phyloP scores from a whole-genome alignment of 768 basidiomycete species.

The Coprinellus aureogranulatus region DNA sequence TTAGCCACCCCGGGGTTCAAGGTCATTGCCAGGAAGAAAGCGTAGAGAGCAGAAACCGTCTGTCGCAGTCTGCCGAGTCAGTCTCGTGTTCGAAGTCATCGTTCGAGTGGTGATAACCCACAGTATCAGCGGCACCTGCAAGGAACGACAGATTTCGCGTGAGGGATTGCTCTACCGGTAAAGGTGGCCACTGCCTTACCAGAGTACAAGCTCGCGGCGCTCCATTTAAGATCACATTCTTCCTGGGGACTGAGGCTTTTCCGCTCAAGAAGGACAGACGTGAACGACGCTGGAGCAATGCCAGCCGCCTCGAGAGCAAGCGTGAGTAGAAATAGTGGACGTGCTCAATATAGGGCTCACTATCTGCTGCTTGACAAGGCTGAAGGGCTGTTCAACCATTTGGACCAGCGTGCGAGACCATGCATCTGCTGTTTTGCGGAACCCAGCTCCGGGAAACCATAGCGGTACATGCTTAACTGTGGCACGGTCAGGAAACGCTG shows the following conservation, averaged over 20 bases:
- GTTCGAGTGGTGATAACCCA: conserved; percentile 23
- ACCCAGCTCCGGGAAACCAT: conserved; percentile 65
- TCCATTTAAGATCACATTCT: conserved; percentile 66
- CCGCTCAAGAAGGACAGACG: conserved; percentile 54
- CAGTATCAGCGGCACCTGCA: conserved; percentile 59
- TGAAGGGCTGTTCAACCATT: conserved; percentile 55
- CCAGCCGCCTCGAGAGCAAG: conserved; percentile 48
- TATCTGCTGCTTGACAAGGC: conserved; percentile 62
- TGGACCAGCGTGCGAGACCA: conserved; percentile 54
- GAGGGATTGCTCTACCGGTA: background rate
- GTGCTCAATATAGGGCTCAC: conserved; percentile 29
- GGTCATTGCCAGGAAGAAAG: conserved; percentile 62
- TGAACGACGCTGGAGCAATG: conserved; percentile 56
- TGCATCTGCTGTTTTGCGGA: conserved; percentile 49
- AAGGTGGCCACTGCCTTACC: conserved; percentile 29
- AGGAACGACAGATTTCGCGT: background rate
- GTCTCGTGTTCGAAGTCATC: background rate
- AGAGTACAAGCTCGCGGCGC: conserved; percentile 55
- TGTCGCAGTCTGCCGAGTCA: conserved; percentile 19
- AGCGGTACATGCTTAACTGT: conserved; percentile 57
- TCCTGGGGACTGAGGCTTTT: conserved; percentile 51
- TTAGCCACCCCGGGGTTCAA: conserved; percentile 53
- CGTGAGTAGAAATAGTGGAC: conserved; percentile 2
- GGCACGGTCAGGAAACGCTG: conserved; percentile 4
- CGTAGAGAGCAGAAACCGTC: conserved; percentile 62